Percentiles rank a stretch among this genome's conserved stretches.
Conservation (phyloP, 768 basidiomycete genomes). For the Kwoniella bestiolae region DNA sequence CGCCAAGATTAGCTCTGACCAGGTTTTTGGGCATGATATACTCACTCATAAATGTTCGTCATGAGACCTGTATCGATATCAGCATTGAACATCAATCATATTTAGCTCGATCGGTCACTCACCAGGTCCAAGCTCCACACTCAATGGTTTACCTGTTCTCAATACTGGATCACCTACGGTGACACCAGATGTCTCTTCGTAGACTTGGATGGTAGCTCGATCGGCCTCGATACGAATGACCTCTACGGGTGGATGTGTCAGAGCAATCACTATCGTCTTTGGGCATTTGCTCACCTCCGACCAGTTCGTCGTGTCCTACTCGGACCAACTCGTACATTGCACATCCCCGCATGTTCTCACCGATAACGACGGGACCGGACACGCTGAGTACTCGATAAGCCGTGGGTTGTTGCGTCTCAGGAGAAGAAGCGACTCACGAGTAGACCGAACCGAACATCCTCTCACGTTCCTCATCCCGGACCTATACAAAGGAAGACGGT, state of each 20-base stretch:
- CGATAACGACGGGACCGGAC: conserved; percentile 97
- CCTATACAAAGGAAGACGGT: conserved; percentile 56
- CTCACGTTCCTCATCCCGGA: conserved; percentile 88
- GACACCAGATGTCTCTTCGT: conserved; percentile 98
- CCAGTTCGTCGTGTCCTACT: conserved; percentile 96
- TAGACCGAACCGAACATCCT: conserved; percentile 60
- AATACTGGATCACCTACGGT: conserved; percentile 98
- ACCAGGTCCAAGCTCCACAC: conserved; percentile 98
- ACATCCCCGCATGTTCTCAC: conserved; percentile 97
- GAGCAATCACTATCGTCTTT: neutral
- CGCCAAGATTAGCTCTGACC: neutral
- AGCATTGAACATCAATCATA: conserved; percentile 1
- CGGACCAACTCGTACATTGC: conserved; percentile 75
- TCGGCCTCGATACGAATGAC: conserved; percentile 98
- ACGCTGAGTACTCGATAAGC: too few species aligned
- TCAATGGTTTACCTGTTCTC: conserved; percentile 95
- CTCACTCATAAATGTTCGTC: conserved; percentile 92
- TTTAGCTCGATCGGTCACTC: conserved; percentile 40
- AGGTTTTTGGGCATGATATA: neutral
- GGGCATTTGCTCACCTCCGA: conserved; percentile 70
- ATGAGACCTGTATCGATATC: conserved; percentile 73
- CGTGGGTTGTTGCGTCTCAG: conserved; percentile 71
- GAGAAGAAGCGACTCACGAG: conserved; percentile 37
- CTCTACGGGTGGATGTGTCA: conserved; percentile 65
- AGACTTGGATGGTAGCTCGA: conserved; percentile 98